These are phyloP conservation scores for Casuarina cunninghamiana DNA, from an alignment of 306 rosid species.

Conservation along the genomic window DNA sequence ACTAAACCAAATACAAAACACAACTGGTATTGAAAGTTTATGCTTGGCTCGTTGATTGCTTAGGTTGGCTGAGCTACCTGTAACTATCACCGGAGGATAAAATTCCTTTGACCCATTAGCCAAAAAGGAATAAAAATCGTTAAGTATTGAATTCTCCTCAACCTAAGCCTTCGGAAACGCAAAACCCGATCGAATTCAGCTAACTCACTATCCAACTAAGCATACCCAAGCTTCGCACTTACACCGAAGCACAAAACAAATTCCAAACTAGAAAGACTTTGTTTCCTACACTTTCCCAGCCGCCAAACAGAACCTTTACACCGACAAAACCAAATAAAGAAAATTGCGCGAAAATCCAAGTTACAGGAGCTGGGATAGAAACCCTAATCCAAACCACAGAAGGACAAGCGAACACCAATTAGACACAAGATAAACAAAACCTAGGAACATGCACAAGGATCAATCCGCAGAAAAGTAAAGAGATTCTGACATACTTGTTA, in stretches of 20 bases:
- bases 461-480: neutral
- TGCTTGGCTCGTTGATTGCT: neutral
- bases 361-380: neutral
- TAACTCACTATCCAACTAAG: neutral
- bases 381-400: neutral
- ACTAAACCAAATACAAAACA: neutral
- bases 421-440: neutral
- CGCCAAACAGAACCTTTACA: neutral
- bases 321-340: neutral
- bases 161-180: neutral
- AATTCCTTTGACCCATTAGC: neutral
- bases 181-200: neutral
- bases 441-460: neutral
- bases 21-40: neutral
- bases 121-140: neutral
- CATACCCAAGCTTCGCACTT: neutral
- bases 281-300: conserved; percentile 4
- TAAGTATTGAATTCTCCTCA: neutral
- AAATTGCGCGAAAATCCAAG: neutral
- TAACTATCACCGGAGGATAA: neutral
- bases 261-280: neutral
- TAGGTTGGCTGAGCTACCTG: neutral
- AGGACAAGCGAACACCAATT: neutral
- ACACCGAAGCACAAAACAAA: neutral
- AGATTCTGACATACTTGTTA: neutral